A percentile compares a stretch with the other conserved stretches of the same genome.
Conservation (phyloP, 495 filamentous ascomycete species). For the Terfezia claveryi region DNA sequence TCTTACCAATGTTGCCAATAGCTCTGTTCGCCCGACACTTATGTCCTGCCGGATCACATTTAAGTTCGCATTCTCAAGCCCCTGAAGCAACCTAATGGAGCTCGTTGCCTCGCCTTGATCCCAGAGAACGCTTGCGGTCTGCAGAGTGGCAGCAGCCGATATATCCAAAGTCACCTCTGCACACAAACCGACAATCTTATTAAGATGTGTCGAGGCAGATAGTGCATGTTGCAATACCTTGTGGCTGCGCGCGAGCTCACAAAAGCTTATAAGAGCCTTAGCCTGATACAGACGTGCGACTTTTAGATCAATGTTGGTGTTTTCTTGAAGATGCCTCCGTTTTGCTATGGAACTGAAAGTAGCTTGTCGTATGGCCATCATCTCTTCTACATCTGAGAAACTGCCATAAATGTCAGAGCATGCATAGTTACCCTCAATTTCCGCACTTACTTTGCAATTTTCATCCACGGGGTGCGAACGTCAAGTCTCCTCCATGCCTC, state of each 20-base stretch:
- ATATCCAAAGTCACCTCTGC: slow-evolving; percentile 48
- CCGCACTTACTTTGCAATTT: slow-evolving; percentile 42
- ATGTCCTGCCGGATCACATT: slow-evolving; percentile 48
- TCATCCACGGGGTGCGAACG: slow-evolving; percentile 51
- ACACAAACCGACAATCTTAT: slow-evolving; percentile 44
- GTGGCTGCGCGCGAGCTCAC: slow-evolving; percentile 52
- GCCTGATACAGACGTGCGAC: slow-evolving; percentile 53
- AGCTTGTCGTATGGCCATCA: slow-evolving; percentile 62
- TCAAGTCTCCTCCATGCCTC: slow-evolving; percentile 39
- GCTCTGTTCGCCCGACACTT: slow-evolving; percentile 48
- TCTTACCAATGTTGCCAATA: slow-evolving; percentile 65
- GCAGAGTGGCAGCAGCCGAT: slow-evolving; percentile 47
- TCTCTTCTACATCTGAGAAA: slow-evolving; percentile 57
- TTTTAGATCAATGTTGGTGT: slow-evolving; percentile 31
- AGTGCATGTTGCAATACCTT: slow-evolving; percentile 67
- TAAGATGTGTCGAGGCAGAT: slow-evolving; percentile 58
- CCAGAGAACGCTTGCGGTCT: slow-evolving; percentile 80
- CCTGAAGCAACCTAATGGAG: slow-evolving; percentile 70
- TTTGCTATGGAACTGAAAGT: slow-evolving; percentile 60
- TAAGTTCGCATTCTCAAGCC: slow-evolving; percentile 34
- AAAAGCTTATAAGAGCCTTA: slow-evolving; percentile 46
- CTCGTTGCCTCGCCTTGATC: slow-evolving; percentile 80
- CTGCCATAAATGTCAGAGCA: slow-evolving; percentile 25
- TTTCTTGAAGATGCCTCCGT: slow-evolving; percentile 36
- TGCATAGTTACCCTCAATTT: not conserved